Evolutionary conservation across 345 rosid species (phyloP).

Genomic region (Bruguiera gymnorhiza): DNA sequence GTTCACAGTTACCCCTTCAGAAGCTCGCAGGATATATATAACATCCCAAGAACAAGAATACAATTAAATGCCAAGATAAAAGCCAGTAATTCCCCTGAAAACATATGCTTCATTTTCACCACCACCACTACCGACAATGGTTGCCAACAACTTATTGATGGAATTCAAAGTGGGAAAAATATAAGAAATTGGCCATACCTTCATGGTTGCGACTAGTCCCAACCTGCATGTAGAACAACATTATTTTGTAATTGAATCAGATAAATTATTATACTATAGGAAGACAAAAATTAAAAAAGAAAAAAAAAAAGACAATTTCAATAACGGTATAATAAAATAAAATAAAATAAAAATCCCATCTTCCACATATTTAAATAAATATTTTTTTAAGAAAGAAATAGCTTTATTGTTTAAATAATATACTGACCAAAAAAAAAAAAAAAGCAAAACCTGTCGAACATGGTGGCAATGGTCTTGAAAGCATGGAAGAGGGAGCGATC

Average conservation of each 20-base stretch:
- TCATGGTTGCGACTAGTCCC: conserved; percentile 46
- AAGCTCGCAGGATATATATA: no score
- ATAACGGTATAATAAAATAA: background rate
- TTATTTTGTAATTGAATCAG: conserved; percentile 12
- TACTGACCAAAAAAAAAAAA: background rate
- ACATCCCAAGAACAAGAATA: background rate
- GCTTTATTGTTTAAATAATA: no score
- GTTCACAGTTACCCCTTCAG: no score
- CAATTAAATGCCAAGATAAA: background rate
- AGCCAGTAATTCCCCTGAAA: background rate
- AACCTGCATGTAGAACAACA: conserved; percentile 34
- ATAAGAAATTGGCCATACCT: conserved; percentile 23
- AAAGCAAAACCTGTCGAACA: conserved; percentile 74
- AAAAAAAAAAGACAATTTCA: background rate
- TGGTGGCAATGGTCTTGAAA: conserved; percentile 92
- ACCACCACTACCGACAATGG: background rate
- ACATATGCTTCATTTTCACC: background rate
- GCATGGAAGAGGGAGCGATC: conserved; percentile 90
- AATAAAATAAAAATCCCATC: background rate
- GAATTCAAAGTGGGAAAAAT: background rate
- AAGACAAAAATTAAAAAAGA: background rate
- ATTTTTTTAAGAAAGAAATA: background rate
- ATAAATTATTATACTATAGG: background rate
- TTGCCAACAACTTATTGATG: background rate
- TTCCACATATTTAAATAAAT: background rate